Conservation (phyloP, 805 yeast genomes). For the Saccharomycopsis fodiens region DNA sequence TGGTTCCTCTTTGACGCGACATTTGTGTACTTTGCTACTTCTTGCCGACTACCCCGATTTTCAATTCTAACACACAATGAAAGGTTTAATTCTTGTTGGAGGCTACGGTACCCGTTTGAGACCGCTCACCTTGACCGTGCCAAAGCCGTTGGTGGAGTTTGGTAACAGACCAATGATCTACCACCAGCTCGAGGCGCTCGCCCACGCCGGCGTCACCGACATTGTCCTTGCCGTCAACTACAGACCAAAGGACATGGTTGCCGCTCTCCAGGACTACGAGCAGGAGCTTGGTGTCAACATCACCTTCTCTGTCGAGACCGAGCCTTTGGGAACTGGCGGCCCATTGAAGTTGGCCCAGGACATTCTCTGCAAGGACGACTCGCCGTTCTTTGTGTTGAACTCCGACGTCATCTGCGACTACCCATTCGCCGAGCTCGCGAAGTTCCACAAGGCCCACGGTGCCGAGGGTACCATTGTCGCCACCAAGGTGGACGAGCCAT, state of each 20-base stretch:
- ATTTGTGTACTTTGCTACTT: neutral
- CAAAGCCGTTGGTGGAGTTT: slow-evolving; percentile 96
- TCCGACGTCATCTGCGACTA: slow-evolving; percentile 98
- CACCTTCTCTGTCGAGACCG: slow-evolving; percentile 97
- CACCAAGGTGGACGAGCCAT: slow-evolving; percentile 98
- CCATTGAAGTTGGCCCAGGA: slow-evolving; percentile 96
- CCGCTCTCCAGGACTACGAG: slow-evolving; percentile 90
- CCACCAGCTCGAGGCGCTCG: slow-evolving; percentile 97
- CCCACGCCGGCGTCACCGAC: slow-evolving; percentile 97
- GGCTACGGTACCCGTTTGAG: slow-evolving; percentile 99
- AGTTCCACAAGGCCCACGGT: slow-evolving; percentile 92
- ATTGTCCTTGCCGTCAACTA: slow-evolving; percentile 97
- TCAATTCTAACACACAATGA: slow-evolving; percentile 39
- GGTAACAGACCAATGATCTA: slow-evolving; percentile 99
- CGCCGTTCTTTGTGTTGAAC: slow-evolving; percentile 96
- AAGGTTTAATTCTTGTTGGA: slow-evolving; percentile 96
- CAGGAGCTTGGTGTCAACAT: slow-evolving; percentile 88
- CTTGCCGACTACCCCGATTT: neutral
- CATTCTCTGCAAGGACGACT: slow-evolving; percentile 84
- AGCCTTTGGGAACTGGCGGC: slow-evolving; percentile 99
- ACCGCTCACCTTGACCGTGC: slow-evolving; percentile 91
- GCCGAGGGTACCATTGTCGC: slow-evolving; percentile 98
- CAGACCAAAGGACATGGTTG: slow-evolving; percentile 99
- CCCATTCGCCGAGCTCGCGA: slow-evolving; percentile 89
- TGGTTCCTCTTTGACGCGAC: neutral